Base-by-base conservation (phyloP, 495 filamentous ascomycete genomes). In the Hyaloscypha finlandica region DNA sequence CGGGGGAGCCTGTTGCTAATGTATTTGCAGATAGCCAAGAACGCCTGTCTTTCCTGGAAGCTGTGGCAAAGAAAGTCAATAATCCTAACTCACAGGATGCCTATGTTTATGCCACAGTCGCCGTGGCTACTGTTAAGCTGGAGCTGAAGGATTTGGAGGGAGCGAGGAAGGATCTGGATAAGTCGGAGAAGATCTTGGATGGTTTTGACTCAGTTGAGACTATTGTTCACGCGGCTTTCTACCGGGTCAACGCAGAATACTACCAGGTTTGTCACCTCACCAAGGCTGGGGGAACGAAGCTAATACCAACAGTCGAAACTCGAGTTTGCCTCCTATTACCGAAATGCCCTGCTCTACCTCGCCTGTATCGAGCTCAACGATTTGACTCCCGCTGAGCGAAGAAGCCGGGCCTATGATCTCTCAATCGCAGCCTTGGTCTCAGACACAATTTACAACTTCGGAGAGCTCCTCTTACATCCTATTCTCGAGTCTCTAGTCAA, bases 401-500 rank as follows among this genome's bases (percentile, higher is more conserved):
- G 86, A 74, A 83, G 82, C 54, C 90, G 94, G 57, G 95, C 95
- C 58, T 94, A 97, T 81, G 92, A 97, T 79, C 90, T 99, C 66
- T 87, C 88, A 73, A 88, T 99, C 56, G 93, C 96, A 22, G 95
- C 95, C 14, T 84, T 99, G 11, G 90, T 97, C 39, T 97, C 93
- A 59, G 92, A 94, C 75, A 88, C 86, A 68, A 98, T 98, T 81
- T 98, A 98, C 85, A 99, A 98, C 84, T 99, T 99, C 68, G 95
- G 95, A 78, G 95, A 99, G 83, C 92, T 99, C 6, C 88, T 99
- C 25, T 87, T 98, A 66, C 95, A 99, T 80, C 96, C 95, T 6
- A 96, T 99, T 73, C 89, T 98, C 63, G 90, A 97, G 74, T 88
- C 91, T 8, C 84, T 99, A 62, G 69, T 71, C 9, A 78, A 79